phyloP scores from a whole-genome alignment of 805 yeast genomes.

The Starmerella stigmatis region DNA sequence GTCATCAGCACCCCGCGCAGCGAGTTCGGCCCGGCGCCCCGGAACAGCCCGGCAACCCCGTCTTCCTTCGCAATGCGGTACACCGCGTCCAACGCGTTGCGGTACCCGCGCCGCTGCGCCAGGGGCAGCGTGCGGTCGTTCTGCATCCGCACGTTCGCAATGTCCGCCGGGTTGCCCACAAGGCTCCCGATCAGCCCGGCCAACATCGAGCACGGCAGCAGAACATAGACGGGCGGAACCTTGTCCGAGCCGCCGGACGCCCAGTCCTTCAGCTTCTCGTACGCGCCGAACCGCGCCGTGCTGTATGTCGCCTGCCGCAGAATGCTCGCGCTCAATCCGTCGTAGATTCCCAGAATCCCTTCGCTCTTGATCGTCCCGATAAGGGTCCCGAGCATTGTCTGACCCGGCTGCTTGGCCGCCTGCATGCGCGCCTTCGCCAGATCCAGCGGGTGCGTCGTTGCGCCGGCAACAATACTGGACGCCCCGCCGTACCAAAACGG shows the following conservation, averaged over 20 bases:
- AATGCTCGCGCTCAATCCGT: conserved; percentile 72
- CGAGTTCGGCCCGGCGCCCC: conserved; percentile 71
- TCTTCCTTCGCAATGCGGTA: conserved; percentile 50
- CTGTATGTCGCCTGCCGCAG: conserved; percentile 83
- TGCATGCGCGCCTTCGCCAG: conserved; percentile 79
- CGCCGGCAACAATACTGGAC: conserved; percentile 35
- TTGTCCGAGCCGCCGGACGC: conserved; percentile 22
- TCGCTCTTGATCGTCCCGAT: conserved; percentile 48
- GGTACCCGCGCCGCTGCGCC: conserved; percentile 59
- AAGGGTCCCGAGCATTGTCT: conserved; percentile 52
- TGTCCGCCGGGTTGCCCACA: conserved; percentile 81
- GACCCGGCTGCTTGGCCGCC: conserved; percentile 61
- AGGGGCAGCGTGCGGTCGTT: conserved; percentile 64
- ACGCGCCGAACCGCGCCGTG: conserved; percentile 76
- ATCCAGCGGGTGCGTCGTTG: conserved; percentile 62
- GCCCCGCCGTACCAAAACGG: conserved; percentile 38
- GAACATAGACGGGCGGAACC: conserved; percentile 46
- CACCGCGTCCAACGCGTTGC: conserved; percentile 70
- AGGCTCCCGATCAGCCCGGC: conserved; percentile 78
- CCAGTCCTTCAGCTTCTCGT: conserved; percentile 58
- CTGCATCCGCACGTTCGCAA: conserved; percentile 83
- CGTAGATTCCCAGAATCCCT: conserved; percentile 55
- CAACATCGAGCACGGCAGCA: conserved; percentile 73
- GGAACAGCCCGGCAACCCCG: conserved; percentile 46
- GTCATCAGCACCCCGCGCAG: conserved; percentile 80